These are phyloP conservation scores for Spergularia azorica DNA, from an alignment of 179 eudicot species.

Conservation along the genomic window DNA sequence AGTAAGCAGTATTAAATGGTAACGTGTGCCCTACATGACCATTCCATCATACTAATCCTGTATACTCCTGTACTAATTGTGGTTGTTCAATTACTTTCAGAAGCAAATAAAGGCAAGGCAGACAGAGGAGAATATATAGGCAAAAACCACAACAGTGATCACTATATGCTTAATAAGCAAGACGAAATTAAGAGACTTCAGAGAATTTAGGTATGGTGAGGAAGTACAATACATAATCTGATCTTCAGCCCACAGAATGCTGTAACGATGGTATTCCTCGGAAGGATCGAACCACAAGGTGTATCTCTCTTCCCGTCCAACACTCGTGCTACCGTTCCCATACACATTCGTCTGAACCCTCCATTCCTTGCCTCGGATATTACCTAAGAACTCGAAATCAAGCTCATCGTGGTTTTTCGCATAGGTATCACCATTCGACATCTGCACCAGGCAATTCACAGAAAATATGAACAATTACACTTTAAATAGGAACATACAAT, in stretches of 20 bases:
- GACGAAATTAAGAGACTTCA: conserved; percentile 10
- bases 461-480: neutral
- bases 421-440: conserved; percentile 87
- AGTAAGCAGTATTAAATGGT: conserved; percentile 1
- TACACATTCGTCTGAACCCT: conserved; percentile 89
- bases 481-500: neutral
- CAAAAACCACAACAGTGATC: neutral
- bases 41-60: conserved; percentile 12
- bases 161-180: conserved; percentile 13
- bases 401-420: conserved; percentile 84
- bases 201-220: conserved; percentile 4
- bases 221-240: conserved; percentile 55
- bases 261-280: conserved; percentile 81
- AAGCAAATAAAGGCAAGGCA: conserved; percentile 16
- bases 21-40: neutral
- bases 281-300: conserved; percentile 94
- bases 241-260: conserved; percentile 77
- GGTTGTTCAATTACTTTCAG: conserved; percentile 5
- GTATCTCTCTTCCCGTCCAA: conserved; percentile 92
- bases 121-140: conserved; percentile 8
- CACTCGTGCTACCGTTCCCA: conserved; percentile 87
- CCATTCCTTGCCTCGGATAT: conserved; percentile 91
- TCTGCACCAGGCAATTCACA: conserved; percentile 38
- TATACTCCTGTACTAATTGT: conserved; percentile 3
- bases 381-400: conserved; percentile 92